Evolutionary conservation across 768 basidiomycete species (phyloP), one percentile per base, ranked within the genome.

Genomic region (Boletus sp.): DNA sequence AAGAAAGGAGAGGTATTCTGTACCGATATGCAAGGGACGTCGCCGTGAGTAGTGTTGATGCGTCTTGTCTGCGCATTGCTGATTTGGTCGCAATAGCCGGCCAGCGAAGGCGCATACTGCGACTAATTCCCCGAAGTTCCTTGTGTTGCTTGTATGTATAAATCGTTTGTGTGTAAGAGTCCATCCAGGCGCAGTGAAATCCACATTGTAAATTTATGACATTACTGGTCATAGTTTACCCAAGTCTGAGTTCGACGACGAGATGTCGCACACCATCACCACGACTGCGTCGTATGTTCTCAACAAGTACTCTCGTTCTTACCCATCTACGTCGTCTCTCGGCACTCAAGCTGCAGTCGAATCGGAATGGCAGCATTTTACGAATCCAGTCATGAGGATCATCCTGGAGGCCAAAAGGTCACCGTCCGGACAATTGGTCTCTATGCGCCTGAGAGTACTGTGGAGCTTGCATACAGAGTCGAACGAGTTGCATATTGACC

Each of bases 21-120:
- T 78, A 82, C 65, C 79, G 88, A 66, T 95, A 93, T 70, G 90
- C 90, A 13, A 75, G 90, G 60, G 90, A 93, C 68, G 92, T 93
- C 48, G 87, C 87, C 51, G 91, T 92, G 65, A 79, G 90, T 76
- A 25, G n/a, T 50, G 42, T 59, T 45, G n/a, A 32, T 48, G 21
- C 47, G 27, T 54, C 30, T 49, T 45, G 21, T 13, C 35, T 48
- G 19, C 15, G 9, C 52, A 29, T 49, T 34, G 27, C 51, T 58
- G 47, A 63, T 53, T 29, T 23, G 41, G 37, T 58, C 48, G 33
- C 55, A 35, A 25, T 61, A 93, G 91, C 87, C 90, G 52, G 91
- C 91, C 44, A 90, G 79, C 64, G 72, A 84, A 47, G 91, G 91
- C 25, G 91, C 90, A 21, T 92, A 89, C 72, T 87, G 85, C 63